Conservation (phyloP, 306 rosid genomes). For the Urtica urens region DNA sequence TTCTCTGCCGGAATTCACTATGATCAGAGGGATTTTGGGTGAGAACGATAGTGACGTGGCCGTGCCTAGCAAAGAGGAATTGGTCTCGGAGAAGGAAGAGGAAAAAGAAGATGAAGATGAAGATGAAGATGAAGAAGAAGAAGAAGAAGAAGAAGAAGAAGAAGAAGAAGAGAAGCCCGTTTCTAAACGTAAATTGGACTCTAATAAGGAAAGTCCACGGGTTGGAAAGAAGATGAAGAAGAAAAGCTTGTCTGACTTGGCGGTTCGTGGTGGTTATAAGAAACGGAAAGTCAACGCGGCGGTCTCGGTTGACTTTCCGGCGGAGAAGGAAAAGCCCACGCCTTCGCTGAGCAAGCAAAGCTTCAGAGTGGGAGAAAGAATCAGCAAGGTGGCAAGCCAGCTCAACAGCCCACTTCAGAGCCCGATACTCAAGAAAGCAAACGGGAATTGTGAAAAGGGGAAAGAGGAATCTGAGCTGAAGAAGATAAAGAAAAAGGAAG, state of each 20-base stretch:
- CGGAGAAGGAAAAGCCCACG: conserved; percentile 22
- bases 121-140: conserved; percentile 3
- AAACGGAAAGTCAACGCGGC: too few relatives aligned
- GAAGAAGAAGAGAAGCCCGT: conserved; percentile 8
- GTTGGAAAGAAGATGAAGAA: conserved; percentile 22
- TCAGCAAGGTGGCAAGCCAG: conserved; percentile 36
- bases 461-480: too few relatives aligned
- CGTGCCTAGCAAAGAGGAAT: conserved; percentile 15
- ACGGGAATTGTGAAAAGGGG: conserved; percentile 14
- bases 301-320: conserved; percentile 27
- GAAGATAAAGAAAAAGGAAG: conserved; percentile 6
- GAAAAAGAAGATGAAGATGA: conserved; percentile 7
- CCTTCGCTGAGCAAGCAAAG: conserved; percentile 13
- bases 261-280: too few relatives aligned
- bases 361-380: conserved; percentile 41
- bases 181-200: conserved; percentile 22
- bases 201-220: conserved; percentile 11
- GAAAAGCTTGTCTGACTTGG: conserved; percentile 30
- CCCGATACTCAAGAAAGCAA: conserved; percentile 27
- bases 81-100: too few relatives aligned
- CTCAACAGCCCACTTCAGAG: conserved; percentile 28
- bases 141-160: conserved; percentile 11
- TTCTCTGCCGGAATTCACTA: conserved; percentile 38
- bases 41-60: conserved; percentile 29
- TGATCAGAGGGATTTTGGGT: conserved; percentile 29